phyloP scores from a whole-genome alignment of 108 stramenopile genomes.

The Cylindrotheca closterium region DNA sequence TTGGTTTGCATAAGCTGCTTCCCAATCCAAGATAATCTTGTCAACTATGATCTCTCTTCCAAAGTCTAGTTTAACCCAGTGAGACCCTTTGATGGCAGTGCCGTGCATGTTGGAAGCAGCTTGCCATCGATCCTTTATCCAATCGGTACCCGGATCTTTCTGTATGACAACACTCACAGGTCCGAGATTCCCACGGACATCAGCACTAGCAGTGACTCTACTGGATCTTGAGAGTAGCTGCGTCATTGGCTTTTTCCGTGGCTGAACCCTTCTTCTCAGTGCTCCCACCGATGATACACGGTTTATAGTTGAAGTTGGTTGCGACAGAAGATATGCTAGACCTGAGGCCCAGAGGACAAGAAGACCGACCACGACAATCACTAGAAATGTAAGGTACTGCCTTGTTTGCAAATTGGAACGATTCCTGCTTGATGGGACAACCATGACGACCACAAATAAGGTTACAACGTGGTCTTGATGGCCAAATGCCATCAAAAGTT shows the following conservation, averaged over 20 bases:
- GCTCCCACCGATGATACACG: too few relatives aligned
- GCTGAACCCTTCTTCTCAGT: not conserved
- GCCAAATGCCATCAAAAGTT: too few relatives aligned
- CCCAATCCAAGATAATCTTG: constrained; percentile 74
- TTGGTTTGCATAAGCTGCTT: constrained; percentile 66
- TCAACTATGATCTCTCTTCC: constrained; percentile 26
- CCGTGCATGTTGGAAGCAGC: constrained; percentile 84
- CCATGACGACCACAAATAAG: too few relatives aligned
- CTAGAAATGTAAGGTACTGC: too few relatives aligned
- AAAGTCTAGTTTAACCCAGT: constrained; percentile 72
- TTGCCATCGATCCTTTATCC: constrained; percentile 86
- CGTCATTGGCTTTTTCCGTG: not conserved
- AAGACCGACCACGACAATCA: too few relatives aligned
- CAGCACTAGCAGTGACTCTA: constrained; percentile 18
- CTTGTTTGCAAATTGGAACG: too few relatives aligned
- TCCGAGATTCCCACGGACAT: constrained; percentile 80
- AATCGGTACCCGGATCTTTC: constrained; percentile 53
- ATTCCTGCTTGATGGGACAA: too few relatives aligned
- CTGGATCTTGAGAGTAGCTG: constrained; percentile 3
- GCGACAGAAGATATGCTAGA: too few relatives aligned
- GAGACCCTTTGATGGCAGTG: constrained; percentile 59
- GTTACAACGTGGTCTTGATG: too few relatives aligned
- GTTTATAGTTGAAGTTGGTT: too few relatives aligned
- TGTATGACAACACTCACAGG: constrained; percentile 66
- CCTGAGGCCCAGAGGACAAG: too few relatives aligned